Conservation (phyloP, 2,329 filamentous ascomycete genomes). For the Zymoseptoria passerinii region DNA sequence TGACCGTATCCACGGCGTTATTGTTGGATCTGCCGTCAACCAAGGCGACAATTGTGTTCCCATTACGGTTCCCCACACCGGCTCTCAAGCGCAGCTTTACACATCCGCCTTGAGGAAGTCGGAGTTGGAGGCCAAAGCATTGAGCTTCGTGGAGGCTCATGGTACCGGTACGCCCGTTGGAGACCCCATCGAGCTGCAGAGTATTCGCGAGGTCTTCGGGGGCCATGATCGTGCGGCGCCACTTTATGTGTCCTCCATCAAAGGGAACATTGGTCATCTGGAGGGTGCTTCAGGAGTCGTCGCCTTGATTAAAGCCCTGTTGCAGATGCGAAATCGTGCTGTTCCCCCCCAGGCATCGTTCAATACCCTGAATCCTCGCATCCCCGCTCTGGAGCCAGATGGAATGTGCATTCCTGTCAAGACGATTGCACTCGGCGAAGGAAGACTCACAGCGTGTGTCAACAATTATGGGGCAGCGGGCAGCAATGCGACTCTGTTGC, state of each 20-base stretch:
- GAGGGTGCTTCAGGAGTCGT: slow-evolving; percentile 29
- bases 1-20: slow-evolving; percentile 25
- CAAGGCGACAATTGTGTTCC: slow-evolving; percentile 21
- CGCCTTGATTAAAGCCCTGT: slow-evolving; percentile 29
- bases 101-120: slow-evolving; percentile 2
- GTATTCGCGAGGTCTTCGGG: slow-evolving; percentile 2
- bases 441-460: slow-evolving; percentile 11
- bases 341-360: slow-evolving; percentile 25
- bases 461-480: slow-evolving; percentile 35
- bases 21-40: slow-evolving; percentile 21
- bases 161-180: slow-evolving; percentile 11
- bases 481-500: slow-evolving; percentile 24
- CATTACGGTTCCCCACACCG: slow-evolving; percentile 24
- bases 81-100: slow-evolving; percentile 18
- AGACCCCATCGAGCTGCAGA: slow-evolving; percentile 8
- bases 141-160: slow-evolving; percentile 10
- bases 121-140: slow-evolving; percentile 6
- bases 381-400: background rate
- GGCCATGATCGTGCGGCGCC: background rate
- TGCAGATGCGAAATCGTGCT: slow-evolving; percentile 27
- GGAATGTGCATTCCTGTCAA: background rate
- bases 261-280: slow-evolving; percentile 31
- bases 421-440: background rate
- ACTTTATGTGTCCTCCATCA: slow-evolving; percentile 26
- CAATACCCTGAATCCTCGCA: slow-evolving; percentile 7